A percentile compares a stretch with the other conserved stretches of the same genome.
Evolutionary conservation across 176 grass and related monocot genomes (phyloP).

Genomic region (Avena sativa): DNA sequence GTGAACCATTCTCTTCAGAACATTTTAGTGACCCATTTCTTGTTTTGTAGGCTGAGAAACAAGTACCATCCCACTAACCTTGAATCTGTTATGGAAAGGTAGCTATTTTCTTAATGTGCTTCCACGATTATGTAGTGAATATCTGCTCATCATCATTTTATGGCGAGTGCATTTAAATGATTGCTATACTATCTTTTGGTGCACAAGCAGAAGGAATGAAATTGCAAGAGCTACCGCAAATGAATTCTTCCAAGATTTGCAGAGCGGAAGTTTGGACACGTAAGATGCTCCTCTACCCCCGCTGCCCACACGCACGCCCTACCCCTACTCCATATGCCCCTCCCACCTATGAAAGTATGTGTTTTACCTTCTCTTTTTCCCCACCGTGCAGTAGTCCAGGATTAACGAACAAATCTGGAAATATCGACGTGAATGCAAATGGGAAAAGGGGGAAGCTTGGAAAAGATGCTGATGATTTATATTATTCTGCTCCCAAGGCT

Average conservation of each 20-base stretch:
- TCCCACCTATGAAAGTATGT: background rate
- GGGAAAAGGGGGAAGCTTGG: slow-evolving; percentile 79
- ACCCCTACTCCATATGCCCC: background rate
- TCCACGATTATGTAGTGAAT: slow-evolving; percentile 17
- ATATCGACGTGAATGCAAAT: slow-evolving; percentile 61
- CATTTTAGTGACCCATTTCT: slow-evolving; percentile 32
- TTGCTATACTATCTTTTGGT: slow-evolving; percentile 9
- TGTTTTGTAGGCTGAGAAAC: slow-evolving; percentile 79
- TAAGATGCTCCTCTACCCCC: slow-evolving; percentile 39
- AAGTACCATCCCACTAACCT: slow-evolving; percentile 99
- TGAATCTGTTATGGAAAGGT: slow-evolving; percentile 88
- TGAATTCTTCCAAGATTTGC: slow-evolving; percentile 92
- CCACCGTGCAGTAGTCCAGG: slow-evolving; percentile 74
- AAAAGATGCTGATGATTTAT: slow-evolving; percentile 57
- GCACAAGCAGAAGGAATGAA: slow-evolving; percentile 57
- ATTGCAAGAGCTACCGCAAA: slow-evolving; percentile 62
- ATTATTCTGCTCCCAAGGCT: slow-evolving; percentile 81
- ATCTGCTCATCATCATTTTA: background rate
- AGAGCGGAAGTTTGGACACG: slow-evolving; percentile 75
- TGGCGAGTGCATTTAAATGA: background rate
- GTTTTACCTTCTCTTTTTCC: slow-evolving; percentile 35
- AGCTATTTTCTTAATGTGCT: slow-evolving; percentile 40
- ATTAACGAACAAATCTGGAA: slow-evolving; percentile 69
- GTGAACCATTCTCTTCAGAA: slow-evolving; percentile 24
- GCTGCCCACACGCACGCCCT: background rate